Conservation (phyloP, 1,284 basidiomycete species). For the Austropuccinia psidii region DNA sequence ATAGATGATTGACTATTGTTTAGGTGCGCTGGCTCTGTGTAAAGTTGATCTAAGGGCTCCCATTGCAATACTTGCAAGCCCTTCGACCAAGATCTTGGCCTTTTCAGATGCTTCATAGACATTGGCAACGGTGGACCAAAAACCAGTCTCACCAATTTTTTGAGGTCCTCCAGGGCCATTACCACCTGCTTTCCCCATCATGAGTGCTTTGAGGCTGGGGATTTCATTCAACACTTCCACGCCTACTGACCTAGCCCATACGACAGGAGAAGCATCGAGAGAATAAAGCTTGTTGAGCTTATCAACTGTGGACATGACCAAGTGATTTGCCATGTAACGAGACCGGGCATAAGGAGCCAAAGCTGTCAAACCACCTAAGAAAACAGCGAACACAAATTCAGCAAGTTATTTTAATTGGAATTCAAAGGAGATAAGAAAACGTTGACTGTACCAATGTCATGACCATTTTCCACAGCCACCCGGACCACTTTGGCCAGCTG, state of each 20-base stretch:
- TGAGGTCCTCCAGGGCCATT: conserved; percentile 36
- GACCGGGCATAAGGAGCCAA: conserved; percentile 67
- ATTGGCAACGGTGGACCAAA: background rate
- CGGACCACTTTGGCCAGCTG: conserved; percentile 4
- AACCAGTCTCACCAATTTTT: background rate
- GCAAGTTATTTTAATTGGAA: too few species aligned
- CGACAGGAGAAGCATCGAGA: conserved; percentile 59
- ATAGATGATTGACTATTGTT: too few species aligned
- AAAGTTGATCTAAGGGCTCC: background rate
- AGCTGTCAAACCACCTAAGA: conserved; percentile 64
- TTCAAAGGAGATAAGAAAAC: background rate
- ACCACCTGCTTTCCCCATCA: conserved; percentile 72
- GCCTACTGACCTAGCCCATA: conserved; percentile 76
- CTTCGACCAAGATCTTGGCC: background rate
- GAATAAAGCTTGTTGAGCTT: conserved; percentile 79
- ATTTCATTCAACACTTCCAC: conserved; percentile 86
- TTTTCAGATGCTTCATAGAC: conserved; percentile 19
- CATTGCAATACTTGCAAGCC: background rate
- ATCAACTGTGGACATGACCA: conserved; percentile 71
- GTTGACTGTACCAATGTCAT: conserved; percentile 22
- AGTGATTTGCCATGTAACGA: conserved; percentile 77
- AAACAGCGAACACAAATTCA: background rate
- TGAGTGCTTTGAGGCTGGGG: conserved; percentile 65
- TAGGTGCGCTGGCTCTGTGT: background rate
- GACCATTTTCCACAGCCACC: conserved; percentile 18